Evolutionary conservation across 805 yeast species (phyloP), one percentile per base, ranked within the genome.

Genomic region (Saccharomycopsis lassenensis): DNA sequence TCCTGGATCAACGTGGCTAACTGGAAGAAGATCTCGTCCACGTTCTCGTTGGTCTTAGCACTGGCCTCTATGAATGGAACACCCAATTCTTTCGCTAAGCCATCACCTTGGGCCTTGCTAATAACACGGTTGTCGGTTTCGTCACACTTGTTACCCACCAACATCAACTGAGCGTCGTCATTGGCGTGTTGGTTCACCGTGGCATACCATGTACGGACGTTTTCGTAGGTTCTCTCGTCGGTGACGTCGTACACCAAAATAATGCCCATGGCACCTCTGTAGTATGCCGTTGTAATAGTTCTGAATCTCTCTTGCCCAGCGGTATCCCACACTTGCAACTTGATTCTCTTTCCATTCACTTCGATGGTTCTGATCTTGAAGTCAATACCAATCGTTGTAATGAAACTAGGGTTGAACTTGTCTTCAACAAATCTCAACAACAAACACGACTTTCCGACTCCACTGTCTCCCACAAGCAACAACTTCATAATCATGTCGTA

Each of bases 241-340:
- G 86, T 76, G 32, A 81, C 89, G 56, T 82, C 93, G 55, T 81
- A 82, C 24, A 82, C 86, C 51, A 82, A 68, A 34, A 81, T 77
- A 51, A 82, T 81, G 45, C 93, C 93, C 77, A 79, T 77, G 40
- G 93, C 91, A 40, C 93, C 93, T 58, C 93, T 74, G 60, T 82
- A 89, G 65, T 89, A 89, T 11, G 95, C 84, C 10, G 95, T 83
- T 8, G 97, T 91, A 63, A 89, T 89, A 35, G 98, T 91, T 63
- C 97, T 78, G 67, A 91, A 91, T 52, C 98, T 70, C 61, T 91
- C 98, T 66, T 91, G 98, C 31, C 98, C 98, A 8, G 97, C 98
- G 39, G 98, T 91, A 58, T 91, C 98, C 98, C 98, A 91, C 56
- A 91, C 89, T 65, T 91, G 98, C 55, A 91, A 72, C 64, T 91